Percentiles rank a stretch among this genome's conserved stretches.
Evolutionary conservation across 2,329 filamentous ascomycete genomes (phyloP).

Genomic region (Xylaria digitata): DNA sequence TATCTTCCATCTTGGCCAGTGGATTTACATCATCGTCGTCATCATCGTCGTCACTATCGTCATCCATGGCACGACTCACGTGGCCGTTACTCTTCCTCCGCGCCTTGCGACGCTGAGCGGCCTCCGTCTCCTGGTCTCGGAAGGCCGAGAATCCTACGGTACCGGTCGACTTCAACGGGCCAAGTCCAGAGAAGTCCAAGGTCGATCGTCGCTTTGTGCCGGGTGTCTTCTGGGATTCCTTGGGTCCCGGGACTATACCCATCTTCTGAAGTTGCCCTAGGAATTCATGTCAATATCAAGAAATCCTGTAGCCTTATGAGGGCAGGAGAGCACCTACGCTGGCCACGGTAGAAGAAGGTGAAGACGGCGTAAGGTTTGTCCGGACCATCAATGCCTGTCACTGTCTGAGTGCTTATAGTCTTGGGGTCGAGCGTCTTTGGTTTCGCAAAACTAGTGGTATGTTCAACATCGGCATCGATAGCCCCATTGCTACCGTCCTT

Average conservation of each 20-base stretch:
- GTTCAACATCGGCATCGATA: constrained; percentile 87
- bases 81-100: constrained; percentile 73
- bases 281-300: constrained; percentile 32
- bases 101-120: constrained; percentile 66
- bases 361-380: constrained; percentile 97
- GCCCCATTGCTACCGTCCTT: constrained; percentile 66
- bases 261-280: constrained; percentile 95
- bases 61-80: constrained; percentile 65
- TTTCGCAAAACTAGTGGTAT: constrained; percentile 97
- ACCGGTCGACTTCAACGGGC: constrained; percentile 85
- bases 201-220: constrained; percentile 82
- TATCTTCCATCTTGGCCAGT: constrained; percentile 72
- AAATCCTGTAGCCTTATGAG: neutral
- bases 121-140: constrained; percentile 73
- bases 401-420: constrained; percentile 97
- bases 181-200: constrained; percentile 85
- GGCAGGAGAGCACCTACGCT: constrained; percentile 72
- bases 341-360: constrained; percentile 96
- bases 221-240: constrained; percentile 69
- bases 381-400: constrained; percentile 96
- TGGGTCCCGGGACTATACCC: constrained; percentile 81
- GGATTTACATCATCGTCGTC: constrained; percentile 69
- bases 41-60: constrained; percentile 74
- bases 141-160: constrained; percentile 92
- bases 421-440: constrained; percentile 96